Evolutionary conservation across 164 flowering plant genomes (phyloP).

Genomic region (Liriodendron chinense): DNA sequence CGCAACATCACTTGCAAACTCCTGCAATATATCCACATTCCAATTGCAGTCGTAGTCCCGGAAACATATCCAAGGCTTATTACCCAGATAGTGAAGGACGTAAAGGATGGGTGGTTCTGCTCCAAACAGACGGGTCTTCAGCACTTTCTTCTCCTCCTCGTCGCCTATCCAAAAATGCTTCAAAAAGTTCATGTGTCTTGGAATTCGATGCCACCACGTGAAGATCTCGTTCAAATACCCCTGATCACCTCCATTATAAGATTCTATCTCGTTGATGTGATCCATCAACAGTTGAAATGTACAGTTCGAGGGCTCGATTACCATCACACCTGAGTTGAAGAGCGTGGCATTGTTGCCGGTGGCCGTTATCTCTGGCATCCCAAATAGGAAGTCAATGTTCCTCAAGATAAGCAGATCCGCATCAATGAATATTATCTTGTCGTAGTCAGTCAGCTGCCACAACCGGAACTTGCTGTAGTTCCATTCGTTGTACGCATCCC

Average conservation of each 20-base stretch:
- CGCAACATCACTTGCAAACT: slow-evolving; percentile 84
- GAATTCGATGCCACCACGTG: slow-evolving; percentile 97
- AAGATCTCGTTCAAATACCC: slow-evolving; percentile 87
- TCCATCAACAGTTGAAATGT: slow-evolving; percentile 85
- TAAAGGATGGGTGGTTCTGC: slow-evolving; percentile 85
- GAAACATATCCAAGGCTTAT: slow-evolving; percentile 94
- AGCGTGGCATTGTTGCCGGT: slow-evolving; percentile 81
- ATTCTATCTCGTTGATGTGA: slow-evolving; percentile 77
- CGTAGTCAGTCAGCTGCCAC: slow-evolving; percentile 92
- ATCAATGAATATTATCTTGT: slow-evolving; percentile 87
- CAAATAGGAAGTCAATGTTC: slow-evolving; percentile 80
- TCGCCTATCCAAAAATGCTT: slow-evolving; percentile 90
- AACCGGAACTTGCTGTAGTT: slow-evolving; percentile 94
- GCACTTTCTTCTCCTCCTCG: slow-evolving; percentile 59
- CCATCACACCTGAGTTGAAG: slow-evolving; percentile 96
- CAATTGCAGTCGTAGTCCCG: slow-evolving; percentile 95
- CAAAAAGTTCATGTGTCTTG: slow-evolving; percentile 88
- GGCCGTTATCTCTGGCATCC: slow-evolving; percentile 87
- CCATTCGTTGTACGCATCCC: slow-evolving; percentile 88
- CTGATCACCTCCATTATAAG: slow-evolving; percentile 95
- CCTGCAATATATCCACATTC: slow-evolving; percentile 77
- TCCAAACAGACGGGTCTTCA: slow-evolving; percentile 68
- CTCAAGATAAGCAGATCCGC: slow-evolving; percentile 86
- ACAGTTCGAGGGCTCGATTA: slow-evolving; percentile 84
- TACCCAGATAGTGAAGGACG: slow-evolving; percentile 81